Conservation (phyloP, 2,329 filamentous ascomycete genomes). For the Colletotrichum lindemuthianum region DNA sequence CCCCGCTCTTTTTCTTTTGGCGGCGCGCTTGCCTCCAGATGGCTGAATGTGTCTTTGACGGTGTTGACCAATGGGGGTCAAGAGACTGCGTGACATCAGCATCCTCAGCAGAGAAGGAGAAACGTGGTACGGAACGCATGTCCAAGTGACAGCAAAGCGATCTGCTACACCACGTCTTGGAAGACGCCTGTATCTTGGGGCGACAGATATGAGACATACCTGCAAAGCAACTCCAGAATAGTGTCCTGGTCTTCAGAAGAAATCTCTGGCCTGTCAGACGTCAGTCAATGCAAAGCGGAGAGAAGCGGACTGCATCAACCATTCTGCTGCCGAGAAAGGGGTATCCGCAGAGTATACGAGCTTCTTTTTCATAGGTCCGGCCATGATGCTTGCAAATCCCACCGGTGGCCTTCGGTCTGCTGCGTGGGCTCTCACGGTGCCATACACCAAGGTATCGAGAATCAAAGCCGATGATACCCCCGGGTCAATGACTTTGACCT, state of each 20-base stretch:
- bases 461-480: too few relatives aligned
- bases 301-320: conserved; percentile 46
- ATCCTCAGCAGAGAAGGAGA: neutral
- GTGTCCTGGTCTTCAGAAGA: conserved; percentile 67
- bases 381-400: neutral
- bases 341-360: conserved; percentile 72
- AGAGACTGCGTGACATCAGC: conserved; percentile 56
- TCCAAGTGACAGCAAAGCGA: neutral
- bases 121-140: neutral
- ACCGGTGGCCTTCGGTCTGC: too few relatives aligned
- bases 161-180: neutral
- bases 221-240: conserved; percentile 74
- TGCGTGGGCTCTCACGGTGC: too few relatives aligned
- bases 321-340: conserved; percentile 69
- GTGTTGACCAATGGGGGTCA: conserved; percentile 72
- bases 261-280: conserved; percentile 66
- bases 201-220: conserved; percentile 52
- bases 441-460: too few relatives aligned
- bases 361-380: conserved; percentile 54
- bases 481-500: too few relatives aligned
- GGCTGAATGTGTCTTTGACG: conserved; percentile 61
- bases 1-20: conserved; percentile 60
- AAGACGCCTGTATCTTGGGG: neutral
- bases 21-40: conserved; percentile 70
- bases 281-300: too few relatives aligned